These are phyloP conservation scores for Scedosporium minutisporum DNA, from an alignment of 2,329 filamentous ascomycete species.

Conservation along the genomic window DNA sequence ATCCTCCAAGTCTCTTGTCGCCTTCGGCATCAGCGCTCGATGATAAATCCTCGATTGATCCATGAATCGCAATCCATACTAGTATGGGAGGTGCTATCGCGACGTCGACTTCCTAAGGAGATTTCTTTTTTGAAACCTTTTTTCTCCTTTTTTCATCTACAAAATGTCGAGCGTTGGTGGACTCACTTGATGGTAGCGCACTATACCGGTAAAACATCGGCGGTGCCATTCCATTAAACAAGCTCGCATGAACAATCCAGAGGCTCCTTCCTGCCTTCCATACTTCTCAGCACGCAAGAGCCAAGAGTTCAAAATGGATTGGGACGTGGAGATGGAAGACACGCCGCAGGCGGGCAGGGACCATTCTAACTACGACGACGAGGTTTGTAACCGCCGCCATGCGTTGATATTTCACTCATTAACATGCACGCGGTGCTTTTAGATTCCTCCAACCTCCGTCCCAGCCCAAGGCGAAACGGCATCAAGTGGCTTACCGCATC, in stretches of 20 bases:
- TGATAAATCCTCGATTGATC: too few species aligned
- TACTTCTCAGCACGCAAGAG: background rate
- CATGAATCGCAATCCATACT: too few species aligned
- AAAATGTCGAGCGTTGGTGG: background rate
- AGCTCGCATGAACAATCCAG: background rate
- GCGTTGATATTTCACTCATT: background rate
- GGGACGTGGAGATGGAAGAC: conserved; percentile 13
- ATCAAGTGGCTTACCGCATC: background rate
- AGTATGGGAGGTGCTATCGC: too few species aligned
- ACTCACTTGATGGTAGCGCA: background rate
- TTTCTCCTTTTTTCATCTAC: background rate
- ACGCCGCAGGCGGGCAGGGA: background rate
- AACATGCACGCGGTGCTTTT: background rate
- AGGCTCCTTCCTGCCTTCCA: background rate
- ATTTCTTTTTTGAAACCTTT: background rate
- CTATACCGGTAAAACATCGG: too few species aligned
- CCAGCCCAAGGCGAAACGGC: background rate
- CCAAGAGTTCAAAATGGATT: background rate
- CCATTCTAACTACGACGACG: background rate
- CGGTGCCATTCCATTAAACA: too few species aligned
- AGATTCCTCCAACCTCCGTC: background rate
- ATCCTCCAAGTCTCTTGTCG: too few species aligned
- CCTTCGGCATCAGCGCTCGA: too few species aligned
- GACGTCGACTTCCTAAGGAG: background rate
- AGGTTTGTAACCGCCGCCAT: conserved; percentile 9